These are phyloP conservation scores for Eucalyptus erythrocorys DNA, from an alignment of 345 rosid species.

Conservation along the genomic window DNA sequence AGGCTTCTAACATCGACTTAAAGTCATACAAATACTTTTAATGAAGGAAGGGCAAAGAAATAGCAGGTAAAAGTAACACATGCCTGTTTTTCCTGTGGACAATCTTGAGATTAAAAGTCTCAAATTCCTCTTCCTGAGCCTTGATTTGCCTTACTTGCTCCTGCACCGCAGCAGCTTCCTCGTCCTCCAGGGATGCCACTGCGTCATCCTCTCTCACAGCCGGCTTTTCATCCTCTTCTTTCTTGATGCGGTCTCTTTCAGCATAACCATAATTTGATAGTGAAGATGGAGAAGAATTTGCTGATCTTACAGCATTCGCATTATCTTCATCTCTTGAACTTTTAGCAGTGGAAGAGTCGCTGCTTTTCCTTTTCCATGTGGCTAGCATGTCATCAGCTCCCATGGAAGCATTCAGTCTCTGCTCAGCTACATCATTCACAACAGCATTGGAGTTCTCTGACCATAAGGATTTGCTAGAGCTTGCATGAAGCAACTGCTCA, in stretches of 20 bases:
- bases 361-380: conserved; percentile 71
- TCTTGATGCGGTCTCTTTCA: conserved; percentile 37
- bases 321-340: conserved; percentile 68
- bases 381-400: conserved; percentile 66
- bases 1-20: background rate
- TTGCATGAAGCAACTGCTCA: conserved; percentile 36
- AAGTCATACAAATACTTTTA: background rate
- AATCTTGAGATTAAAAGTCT: conserved; percentile 92
- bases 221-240: conserved; percentile 47
- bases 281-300: conserved; percentile 55
- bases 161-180: conserved; percentile 90
- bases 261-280: conserved; percentile 55
- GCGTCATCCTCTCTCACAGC: conserved; percentile 59
- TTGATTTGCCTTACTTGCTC: conserved; percentile 98
- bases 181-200: conserved; percentile 71
- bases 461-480: conserved; percentile 62
- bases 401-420: conserved; percentile 39
- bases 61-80: background rate
- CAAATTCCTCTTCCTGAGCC: conserved; percentile 97
- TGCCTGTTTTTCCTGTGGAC: conserved; percentile 99
- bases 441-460: conserved; percentile 39
- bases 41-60: background rate
- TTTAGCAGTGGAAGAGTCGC: conserved; percentile 56
- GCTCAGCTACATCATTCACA: conserved; percentile 29
- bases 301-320: conserved; percentile 47